Percentiles rank a stretch among this genome's conserved stretches.
phyloP scores from a whole-genome alignment of 371 early-diverging fungal genomes.

The Catenaria anguillulae region DNA sequence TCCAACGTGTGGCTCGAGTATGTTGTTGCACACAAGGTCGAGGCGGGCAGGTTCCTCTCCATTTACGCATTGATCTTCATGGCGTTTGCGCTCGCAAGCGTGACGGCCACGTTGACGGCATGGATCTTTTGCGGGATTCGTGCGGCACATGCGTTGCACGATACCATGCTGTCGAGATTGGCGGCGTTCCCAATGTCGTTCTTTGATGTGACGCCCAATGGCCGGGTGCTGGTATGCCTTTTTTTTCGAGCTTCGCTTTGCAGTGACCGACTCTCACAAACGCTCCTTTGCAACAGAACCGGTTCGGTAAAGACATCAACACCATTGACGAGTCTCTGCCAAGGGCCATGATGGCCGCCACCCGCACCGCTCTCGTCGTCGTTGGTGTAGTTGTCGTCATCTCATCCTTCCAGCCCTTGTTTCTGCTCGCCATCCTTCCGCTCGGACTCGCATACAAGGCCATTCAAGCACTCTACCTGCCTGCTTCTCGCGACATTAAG shows the following conservation, averaged over 20 bases:
- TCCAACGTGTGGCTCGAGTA: slow-evolving; percentile 55
- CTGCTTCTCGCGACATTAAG: slow-evolving; percentile 60
- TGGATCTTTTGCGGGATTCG: slow-evolving; percentile 72
- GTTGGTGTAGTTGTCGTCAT: slow-evolving; percentile 42
- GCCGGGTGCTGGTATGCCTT: slow-evolving; percentile 77
- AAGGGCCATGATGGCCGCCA: too few species aligned
- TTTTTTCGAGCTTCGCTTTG: too few species aligned
- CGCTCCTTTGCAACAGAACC: too few species aligned
- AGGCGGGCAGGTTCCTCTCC: slow-evolving; percentile 30
- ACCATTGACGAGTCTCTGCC: slow-evolving; percentile 24
- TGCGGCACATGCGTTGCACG: slow-evolving; percentile 43
- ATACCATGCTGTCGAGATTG: slow-evolving; percentile 35
- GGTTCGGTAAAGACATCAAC: slow-evolving; percentile 42
- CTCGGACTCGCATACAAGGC: slow-evolving; percentile 41
- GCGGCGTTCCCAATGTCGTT: slow-evolving; percentile 21
- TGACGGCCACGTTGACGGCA: slow-evolving; percentile 51
- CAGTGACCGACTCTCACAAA: too few species aligned
- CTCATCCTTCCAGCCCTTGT: slow-evolving; percentile 40
- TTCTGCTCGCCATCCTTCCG: slow-evolving; percentile 37
- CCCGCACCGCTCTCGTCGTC: slow-evolving; percentile 27
- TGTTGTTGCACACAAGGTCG: slow-evolving; percentile 44
- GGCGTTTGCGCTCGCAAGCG: slow-evolving; percentile 40
- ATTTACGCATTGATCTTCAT: slow-evolving; percentile 72
- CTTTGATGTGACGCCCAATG: slow-evolving; percentile 71
- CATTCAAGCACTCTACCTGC: slow-evolving; percentile 52